Evolutionary conservation across 2,329 filamentous ascomycete species (phyloP), one percentile per base, ranked within the genome.

Genomic region (Cryphonectria radicalis): DNA sequence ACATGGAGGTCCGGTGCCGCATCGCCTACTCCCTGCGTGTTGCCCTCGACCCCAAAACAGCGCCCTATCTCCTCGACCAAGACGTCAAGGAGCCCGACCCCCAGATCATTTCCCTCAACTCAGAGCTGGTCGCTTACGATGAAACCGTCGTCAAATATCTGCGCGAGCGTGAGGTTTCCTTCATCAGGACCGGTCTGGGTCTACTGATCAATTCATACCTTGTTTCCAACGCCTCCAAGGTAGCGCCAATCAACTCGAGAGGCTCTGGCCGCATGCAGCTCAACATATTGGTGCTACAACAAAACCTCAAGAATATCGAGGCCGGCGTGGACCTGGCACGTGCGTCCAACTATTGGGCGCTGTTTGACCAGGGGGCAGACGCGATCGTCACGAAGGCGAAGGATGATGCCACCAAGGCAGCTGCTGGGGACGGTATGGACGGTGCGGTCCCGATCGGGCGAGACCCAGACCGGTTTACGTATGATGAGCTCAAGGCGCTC

Each of bases 301-400:
- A 99, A 79, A 98, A 97, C 77, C 89, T 99, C 69, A 97, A 97
- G 84, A 97, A 97, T 75, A 91, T 99, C 68, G 94, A 96, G 80
- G 85, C 88, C 1, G 88, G 87, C 11, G 91, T 93, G 3, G 86
- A 88, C 70, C 84, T 95, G 40, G 84, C 85, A 4, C 84, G 88
- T 50, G 88, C 91, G 0, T 87, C 89, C 28, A 86, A 88, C 71
- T 95, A 92, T 82, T 95, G 90, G 77, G 86, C 87, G 28, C 80
- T 95, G 53, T 94, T 93, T 76, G 87, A 87, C 60, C 82, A 84
- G 62, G 92, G 92, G 0, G 84, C 90, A 0, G 91, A 93, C 64
- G 87, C 84, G 13, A 89, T 94, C 70, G 84, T 94, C 2, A 83
- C 84, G 59, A 86, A 88, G 78, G 91, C 91, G 5, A 89, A 86